phyloP scores from a whole-genome alignment of 345 rosid species.

The Anastatica hierochuntica region DNA sequence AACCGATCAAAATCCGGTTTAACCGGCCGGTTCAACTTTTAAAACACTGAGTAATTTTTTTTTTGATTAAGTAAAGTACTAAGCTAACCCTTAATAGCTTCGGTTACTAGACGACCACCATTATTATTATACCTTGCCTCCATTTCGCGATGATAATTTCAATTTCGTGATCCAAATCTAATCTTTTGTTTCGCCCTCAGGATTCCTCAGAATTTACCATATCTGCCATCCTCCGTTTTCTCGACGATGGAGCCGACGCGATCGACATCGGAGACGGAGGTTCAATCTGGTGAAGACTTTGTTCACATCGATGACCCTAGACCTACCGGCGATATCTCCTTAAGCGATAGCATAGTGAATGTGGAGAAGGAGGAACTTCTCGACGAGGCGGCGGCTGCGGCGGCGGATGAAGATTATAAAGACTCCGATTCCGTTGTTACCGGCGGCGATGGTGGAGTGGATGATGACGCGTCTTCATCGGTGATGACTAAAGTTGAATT shows the following conservation, averaged over 20 bases:
- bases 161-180: constrained; percentile 21
- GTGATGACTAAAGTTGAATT: constrained; percentile 33
- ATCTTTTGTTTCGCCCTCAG: neutral
- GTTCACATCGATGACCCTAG: constrained; percentile 67
- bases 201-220: neutral
- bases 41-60: too few relatives aligned
- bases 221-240: neutral
- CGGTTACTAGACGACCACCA: too few relatives aligned
- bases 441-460: constrained; percentile 4
- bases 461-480: constrained; percentile 17
- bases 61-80: too few relatives aligned
- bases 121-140: too few relatives aligned
- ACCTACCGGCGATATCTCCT: constrained; percentile 30
- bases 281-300: constrained; percentile 46
- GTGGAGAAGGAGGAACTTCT: constrained; percentile 42
- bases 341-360: constrained; percentile 72
- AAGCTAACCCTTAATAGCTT: neutral
- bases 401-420: neutral
- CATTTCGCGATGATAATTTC: too few relatives aligned
- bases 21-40: too few relatives aligned
- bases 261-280: constrained; percentile 30
- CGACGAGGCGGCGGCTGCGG: constrained; percentile 6
- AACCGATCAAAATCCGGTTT: too few relatives aligned
- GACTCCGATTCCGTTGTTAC: constrained; percentile 18
- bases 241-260: constrained; percentile 30